Conservation (phyloP, 345 rosid species). For the Raphanus sativus region DNA sequence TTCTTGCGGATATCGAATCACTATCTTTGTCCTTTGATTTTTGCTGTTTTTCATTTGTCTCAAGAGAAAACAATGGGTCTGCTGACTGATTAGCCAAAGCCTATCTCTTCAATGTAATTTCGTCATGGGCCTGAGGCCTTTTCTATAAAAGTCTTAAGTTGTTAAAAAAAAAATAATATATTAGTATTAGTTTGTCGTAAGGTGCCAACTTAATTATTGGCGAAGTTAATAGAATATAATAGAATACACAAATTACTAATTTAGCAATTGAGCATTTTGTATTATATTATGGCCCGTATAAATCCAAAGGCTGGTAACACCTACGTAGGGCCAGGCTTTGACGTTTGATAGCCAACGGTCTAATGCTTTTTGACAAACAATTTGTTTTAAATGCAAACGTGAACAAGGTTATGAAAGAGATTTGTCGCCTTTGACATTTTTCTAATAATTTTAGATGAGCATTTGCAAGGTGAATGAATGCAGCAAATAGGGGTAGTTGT, state of each 20-base stretch:
- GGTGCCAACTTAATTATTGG: not conserved
- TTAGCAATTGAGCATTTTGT: not conserved
- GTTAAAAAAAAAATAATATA: too few relatives aligned
- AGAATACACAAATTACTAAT: not conserved
- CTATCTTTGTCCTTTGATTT: too few relatives aligned
- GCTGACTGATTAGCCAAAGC: too few relatives aligned
- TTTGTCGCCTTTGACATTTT: too few relatives aligned
- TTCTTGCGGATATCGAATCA: too few relatives aligned
- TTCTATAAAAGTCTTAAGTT: too few relatives aligned
- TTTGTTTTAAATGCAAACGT: not conserved
- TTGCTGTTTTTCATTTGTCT: too few relatives aligned
- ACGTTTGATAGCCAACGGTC: constrained; percentile 28
- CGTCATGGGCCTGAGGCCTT: too few relatives aligned
- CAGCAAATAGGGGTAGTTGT: not conserved
- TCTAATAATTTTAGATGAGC: too few relatives aligned
- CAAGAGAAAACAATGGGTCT: too few relatives aligned
- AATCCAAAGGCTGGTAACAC: constrained; percentile 1
- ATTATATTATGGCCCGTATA: not conserved
- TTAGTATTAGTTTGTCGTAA: not conserved
- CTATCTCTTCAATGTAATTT: too few relatives aligned
- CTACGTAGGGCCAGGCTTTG: constrained; percentile 5
- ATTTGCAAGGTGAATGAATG: not conserved
- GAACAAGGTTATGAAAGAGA: not conserved
- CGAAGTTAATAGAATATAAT: not conserved
- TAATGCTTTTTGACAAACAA: not conserved